Percentiles rank a stretch among this genome's conserved stretches.
Evolutionary conservation across 2,329 filamentous ascomycete species (phyloP).

Genomic region (Ophiostoma australiae): DNA sequence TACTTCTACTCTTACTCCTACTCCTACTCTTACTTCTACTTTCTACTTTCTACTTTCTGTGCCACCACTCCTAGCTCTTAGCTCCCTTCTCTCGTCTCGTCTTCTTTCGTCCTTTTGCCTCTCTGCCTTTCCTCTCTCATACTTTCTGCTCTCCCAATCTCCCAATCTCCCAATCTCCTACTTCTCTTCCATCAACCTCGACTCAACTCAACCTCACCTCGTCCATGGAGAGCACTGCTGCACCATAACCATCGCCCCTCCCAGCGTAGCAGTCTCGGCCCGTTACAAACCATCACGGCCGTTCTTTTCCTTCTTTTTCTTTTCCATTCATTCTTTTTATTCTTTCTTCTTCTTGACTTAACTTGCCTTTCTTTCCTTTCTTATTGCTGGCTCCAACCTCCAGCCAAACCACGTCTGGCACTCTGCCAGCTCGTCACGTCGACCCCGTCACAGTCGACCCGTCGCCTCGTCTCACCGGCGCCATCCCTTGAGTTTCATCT

Average conservation of each 20-base stretch:
- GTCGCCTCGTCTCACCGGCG: background rate
- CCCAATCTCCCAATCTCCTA: background rate
- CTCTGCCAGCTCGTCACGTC: background rate
- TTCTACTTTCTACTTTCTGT: background rate
- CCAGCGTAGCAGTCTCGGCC: slow-evolving; percentile 19
- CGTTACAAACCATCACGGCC: slow-evolving; percentile 12
- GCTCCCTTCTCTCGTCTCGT: background rate
- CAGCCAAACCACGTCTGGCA: background rate
- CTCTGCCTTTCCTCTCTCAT: background rate
- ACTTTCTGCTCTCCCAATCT: background rate
- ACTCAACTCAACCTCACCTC: background rate
- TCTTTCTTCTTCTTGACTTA: background rate
- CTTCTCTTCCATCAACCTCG: background rate
- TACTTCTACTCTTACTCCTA: background rate
- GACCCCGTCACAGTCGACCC: slow-evolving; percentile 8
- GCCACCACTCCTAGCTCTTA: background rate
- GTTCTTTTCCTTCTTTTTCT: background rate
- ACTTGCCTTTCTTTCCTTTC: background rate
- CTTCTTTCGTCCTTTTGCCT: background rate
- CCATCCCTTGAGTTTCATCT: slow-evolving; percentile 5
- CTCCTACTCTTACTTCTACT: too few species aligned
- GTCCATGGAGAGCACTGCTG: slow-evolving; percentile 6
- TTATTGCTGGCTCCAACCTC: background rate
- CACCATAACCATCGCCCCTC: slow-evolving; percentile 8
- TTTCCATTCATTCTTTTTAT: background rate